Percentiles rank a stretch among this genome's conserved stretches.
Conservation (phyloP, 352 stramenopile genomes). For the Phytophthora tubulina region DNA sequence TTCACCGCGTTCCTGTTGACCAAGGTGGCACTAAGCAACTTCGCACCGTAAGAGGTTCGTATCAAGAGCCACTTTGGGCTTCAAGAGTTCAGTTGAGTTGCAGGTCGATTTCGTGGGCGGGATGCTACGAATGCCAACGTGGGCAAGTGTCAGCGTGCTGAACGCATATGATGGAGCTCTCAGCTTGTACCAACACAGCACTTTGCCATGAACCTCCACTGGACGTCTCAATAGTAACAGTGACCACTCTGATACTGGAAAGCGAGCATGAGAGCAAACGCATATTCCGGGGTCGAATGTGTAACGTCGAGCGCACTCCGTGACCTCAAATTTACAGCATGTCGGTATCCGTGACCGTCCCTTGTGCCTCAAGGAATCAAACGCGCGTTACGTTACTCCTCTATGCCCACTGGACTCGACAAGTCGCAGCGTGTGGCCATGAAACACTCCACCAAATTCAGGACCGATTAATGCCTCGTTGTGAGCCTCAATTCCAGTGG, state of each 20-base stretch:
- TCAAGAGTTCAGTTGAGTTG: conserved; percentile 30
- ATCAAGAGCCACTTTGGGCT: neutral
- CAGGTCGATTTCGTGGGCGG: conserved; percentile 7
- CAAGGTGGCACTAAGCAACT: no score
- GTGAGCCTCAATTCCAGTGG: conserved; percentile 22
- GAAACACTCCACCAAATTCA: conserved; percentile 16
- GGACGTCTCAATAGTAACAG: conserved; percentile 23
- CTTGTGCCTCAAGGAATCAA: conserved; percentile 22
- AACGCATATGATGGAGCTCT: neutral
- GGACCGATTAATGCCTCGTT: conserved; percentile 24
- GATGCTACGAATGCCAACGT: neutral
- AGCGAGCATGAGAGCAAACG: neutral
- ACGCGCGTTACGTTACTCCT: conserved; percentile 33
- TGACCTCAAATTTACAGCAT: conserved; percentile 24
- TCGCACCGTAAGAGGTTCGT: no score
- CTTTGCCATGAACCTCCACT: conserved; percentile 13
- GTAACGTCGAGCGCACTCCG: conserved; percentile 20
- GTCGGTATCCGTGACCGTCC: neutral
- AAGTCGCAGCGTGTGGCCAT: conserved; percentile 25
- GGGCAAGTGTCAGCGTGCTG: neutral
- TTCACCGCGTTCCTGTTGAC: no score
- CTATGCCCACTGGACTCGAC: conserved; percentile 27
- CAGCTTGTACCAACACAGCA: neutral
- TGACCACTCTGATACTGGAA: conserved; percentile 6
- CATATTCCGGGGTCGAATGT: conserved; percentile 17